These are phyloP conservation scores for Sugiyamaella mastotermitis DNA, from an alignment of 805 yeast species.

Conservation along the genomic window DNA sequence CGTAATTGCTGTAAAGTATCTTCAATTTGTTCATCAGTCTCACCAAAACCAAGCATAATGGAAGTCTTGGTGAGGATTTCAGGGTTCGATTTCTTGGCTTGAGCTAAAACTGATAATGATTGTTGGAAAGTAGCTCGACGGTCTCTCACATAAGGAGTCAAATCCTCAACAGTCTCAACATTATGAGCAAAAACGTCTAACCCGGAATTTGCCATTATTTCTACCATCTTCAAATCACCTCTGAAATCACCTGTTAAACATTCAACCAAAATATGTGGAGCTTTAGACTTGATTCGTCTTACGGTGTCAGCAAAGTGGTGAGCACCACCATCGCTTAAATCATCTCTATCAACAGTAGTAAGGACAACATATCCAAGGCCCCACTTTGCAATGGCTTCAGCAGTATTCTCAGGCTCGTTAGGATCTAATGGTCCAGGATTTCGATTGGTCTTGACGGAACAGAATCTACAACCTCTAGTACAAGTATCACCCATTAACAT, in stretches of 20 bases:
- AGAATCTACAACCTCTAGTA: conserved; percentile 98
- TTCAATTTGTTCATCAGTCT: conserved; percentile 81
- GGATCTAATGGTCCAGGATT: conserved; percentile 88
- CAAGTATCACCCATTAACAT: conserved; percentile 99
- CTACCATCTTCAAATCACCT: conserved; percentile 80
- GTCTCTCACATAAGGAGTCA: conserved; percentile 93
- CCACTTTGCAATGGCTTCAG: conserved; percentile 96
- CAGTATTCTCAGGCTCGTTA: conserved; percentile 94
- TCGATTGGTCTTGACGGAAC: conserved; percentile 92
- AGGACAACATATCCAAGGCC: conserved; percentile 96
- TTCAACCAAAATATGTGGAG: conserved; percentile 89
- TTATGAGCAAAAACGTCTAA: conserved; percentile 96
- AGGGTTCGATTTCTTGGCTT: conserved; percentile 76
- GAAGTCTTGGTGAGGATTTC: conserved; percentile 86
- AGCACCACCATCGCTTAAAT: conserved; percentile 88
- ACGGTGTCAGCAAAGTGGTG: conserved; percentile 88
- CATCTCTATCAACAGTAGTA: conserved; percentile 97
- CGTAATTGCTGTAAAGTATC: conserved; percentile 74
- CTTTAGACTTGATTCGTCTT: conserved; percentile 70
- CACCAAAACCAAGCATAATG: conserved; percentile 94
- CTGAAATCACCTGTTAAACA: conserved; percentile 92
- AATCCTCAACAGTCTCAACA: conserved; percentile 89
- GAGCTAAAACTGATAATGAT: conserved; percentile 65
- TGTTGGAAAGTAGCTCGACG: conserved; percentile 95
- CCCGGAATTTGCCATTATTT: conserved; percentile 75